phyloP scores from a whole-genome alignment of 768 basidiomycete species.

The Boletus reticulatus region DNA sequence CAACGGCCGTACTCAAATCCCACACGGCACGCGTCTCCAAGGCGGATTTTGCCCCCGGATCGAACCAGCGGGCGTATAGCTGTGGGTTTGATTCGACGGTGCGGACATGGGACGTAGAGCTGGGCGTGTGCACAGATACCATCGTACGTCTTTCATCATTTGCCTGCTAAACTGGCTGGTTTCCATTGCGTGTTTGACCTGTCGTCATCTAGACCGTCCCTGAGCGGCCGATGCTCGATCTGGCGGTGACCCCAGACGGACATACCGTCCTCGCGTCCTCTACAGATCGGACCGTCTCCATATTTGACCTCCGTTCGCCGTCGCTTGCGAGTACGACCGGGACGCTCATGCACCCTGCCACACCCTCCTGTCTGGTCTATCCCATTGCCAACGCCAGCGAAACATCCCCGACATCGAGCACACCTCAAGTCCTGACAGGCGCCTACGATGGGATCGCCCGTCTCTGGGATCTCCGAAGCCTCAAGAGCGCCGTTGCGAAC shows the following conservation, averaged over 20 bases:
- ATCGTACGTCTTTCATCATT: slow-evolving; percentile 44
- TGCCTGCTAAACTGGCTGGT: not conserved
- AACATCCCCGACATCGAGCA: not conserved
- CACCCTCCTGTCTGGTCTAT: slow-evolving; percentile 59
- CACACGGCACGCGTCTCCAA: slow-evolving; percentile 83
- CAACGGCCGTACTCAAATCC: slow-evolving; percentile 70
- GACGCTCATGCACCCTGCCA: slow-evolving; percentile 58
- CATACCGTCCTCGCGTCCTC: slow-evolving; percentile 57
- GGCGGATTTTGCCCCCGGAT: slow-evolving; percentile 52
- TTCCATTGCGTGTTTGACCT: not conserved
- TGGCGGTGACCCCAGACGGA: slow-evolving; percentile 47
- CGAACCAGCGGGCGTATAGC: slow-evolving; percentile 53
- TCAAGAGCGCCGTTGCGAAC: slow-evolving; percentile 58
- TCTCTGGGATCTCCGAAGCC: slow-evolving; percentile 76
- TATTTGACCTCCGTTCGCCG: slow-evolving; percentile 64
- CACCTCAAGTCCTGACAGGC: slow-evolving; percentile 63
- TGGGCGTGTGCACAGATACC: slow-evolving; percentile 66
- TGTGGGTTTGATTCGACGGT: slow-evolving; percentile 91
- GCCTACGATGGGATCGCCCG: slow-evolving; percentile 77
- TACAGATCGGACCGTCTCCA: slow-evolving; percentile 68
- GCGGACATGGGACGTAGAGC: slow-evolving; percentile 82
- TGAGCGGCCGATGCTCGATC: slow-evolving; percentile 72
- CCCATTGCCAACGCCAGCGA: slow-evolving; percentile 10
- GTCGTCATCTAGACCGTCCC: slow-evolving; percentile 49
- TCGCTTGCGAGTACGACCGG: slow-evolving; percentile 36